Evolutionary conservation across 495 filamentous ascomycete species (phyloP).

Genomic region (Penicillium psychrofluorescens): DNA sequence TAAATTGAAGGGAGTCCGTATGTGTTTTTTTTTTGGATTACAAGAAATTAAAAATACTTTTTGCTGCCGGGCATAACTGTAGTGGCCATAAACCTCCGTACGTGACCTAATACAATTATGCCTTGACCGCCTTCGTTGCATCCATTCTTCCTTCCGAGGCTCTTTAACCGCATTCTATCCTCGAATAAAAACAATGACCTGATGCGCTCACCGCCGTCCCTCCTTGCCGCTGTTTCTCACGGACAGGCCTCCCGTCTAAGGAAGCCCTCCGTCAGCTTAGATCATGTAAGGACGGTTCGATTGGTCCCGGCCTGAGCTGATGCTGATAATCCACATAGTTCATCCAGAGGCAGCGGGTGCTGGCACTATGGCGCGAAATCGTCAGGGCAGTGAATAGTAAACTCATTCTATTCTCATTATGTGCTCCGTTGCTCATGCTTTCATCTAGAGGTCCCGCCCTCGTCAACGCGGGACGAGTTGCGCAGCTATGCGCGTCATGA

Average conservation of each 20-base stretch:
- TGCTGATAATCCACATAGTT: conserved; percentile 16
- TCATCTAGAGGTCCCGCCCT: conserved; percentile 30
- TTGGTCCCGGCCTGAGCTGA: too few relatives aligned
- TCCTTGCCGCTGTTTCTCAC: conserved; percentile 26
- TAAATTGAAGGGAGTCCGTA: too few relatives aligned
- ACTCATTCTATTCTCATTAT: conserved; percentile 1
- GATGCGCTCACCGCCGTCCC: conserved; percentile 23
- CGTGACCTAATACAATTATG: too few relatives aligned
- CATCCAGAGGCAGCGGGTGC: conserved; percentile 33
- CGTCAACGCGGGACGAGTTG: conserved; percentile 55
- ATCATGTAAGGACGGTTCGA: too few relatives aligned
- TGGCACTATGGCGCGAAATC: conserved; percentile 35
- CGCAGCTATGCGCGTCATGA: conserved; percentile 64
- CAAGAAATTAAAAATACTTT: too few relatives aligned
- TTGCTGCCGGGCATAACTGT: too few relatives aligned
- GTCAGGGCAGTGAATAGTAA: conserved; percentile 31
- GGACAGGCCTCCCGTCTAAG: conserved; percentile 25
- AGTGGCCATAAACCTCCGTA: too few relatives aligned
- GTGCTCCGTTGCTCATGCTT: neutral
- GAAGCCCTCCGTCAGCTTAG: conserved; percentile 26
- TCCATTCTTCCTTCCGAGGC: too few relatives aligned
- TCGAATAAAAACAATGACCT: neutral
- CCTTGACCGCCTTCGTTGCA: too few relatives aligned
- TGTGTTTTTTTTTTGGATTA: too few relatives aligned
- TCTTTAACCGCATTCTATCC: too few relatives aligned